Evolutionary conservation across 129 eudicot species (phyloP).

Genomic region (Flaveria ramosissima): DNA sequence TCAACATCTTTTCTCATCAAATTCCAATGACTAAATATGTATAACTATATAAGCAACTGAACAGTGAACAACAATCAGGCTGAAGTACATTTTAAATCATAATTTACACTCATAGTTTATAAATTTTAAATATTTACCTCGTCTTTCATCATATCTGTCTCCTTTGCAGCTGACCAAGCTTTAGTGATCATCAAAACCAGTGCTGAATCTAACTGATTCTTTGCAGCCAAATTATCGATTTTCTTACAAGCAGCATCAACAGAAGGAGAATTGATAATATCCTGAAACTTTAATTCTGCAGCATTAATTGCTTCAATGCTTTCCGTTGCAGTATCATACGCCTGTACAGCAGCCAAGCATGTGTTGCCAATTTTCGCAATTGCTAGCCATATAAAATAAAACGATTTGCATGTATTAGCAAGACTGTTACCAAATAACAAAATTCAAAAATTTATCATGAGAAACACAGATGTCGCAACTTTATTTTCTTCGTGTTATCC

Average conservation of each 20-base stretch:
- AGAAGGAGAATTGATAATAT: constrained; percentile 82
- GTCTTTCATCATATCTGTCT: constrained; percentile 64
- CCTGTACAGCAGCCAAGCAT: constrained; percentile 77
- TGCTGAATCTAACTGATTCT: constrained; percentile 75
- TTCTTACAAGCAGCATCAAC: constrained; percentile 78
- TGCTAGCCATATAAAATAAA: constrained; percentile 37
- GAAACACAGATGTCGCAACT: background rate
- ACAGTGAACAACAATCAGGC: background rate
- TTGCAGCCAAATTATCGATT: constrained; percentile 74
- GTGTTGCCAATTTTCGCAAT: constrained; percentile 60
- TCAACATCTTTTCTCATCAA: background rate
- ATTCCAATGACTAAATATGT: background rate
- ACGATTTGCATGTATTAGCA: background rate
- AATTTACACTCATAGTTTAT: background rate
- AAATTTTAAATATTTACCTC: constrained; percentile 48
- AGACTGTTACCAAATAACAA: background rate
- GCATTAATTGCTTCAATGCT: constrained; percentile 75
- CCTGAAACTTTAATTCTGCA: constrained; percentile 82
- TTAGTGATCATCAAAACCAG: constrained; percentile 65
- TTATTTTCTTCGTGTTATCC: background rate
- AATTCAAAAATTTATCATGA: background rate
- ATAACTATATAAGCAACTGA: background rate
- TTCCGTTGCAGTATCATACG: constrained; percentile 75
- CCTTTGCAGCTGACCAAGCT: constrained; percentile 94
- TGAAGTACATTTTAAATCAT: background rate